Evolutionary conservation across 2,329 filamentous ascomycete species (phyloP).

Genomic region (Thelonectria discophora): DNA sequence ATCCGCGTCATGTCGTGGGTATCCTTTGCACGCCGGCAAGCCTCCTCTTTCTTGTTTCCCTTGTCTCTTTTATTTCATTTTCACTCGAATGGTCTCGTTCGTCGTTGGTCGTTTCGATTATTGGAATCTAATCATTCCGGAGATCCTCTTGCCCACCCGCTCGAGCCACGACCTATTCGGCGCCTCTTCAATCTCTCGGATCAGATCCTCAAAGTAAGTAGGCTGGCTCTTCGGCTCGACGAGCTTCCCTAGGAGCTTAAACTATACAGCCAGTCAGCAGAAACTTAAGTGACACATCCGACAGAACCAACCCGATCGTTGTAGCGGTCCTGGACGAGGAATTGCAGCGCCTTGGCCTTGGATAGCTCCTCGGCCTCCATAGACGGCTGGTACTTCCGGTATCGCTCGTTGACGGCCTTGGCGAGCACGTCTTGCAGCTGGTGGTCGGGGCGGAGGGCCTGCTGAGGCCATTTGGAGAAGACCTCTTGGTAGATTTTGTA

Average conservation of each 20-base stretch:
- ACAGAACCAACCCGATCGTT: slow-evolving; percentile 58
- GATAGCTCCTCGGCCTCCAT: slow-evolving; percentile 60
- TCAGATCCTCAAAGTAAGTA: slow-evolving; percentile 68
- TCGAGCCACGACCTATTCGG: slow-evolving; percentile 65
- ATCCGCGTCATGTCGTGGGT: slow-evolving; percentile 30
- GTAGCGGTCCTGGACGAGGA: slow-evolving; percentile 68
- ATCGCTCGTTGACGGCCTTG: slow-evolving; percentile 49
- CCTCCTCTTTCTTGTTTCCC: slow-evolving; percentile 6
- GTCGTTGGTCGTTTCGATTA: slow-evolving; percentile 44
- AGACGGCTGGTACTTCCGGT: slow-evolving; percentile 43
- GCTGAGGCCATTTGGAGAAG: slow-evolving; percentile 68
- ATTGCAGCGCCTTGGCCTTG: slow-evolving; percentile 68
- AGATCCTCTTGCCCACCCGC: slow-evolving; percentile 62
- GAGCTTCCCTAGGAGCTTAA: slow-evolving; percentile 57
- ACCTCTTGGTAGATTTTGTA: slow-evolving; percentile 50
- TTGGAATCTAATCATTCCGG: slow-evolving; percentile 67
- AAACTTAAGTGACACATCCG: neutral
- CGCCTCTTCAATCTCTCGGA: slow-evolving; percentile 70
- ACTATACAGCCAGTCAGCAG: slow-evolving; percentile 40
- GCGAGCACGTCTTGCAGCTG: slow-evolving; percentile 67
- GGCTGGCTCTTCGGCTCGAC: slow-evolving; percentile 70
- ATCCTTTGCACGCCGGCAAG: slow-evolving; percentile 30
- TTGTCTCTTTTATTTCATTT: neutral
- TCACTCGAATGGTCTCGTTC: neutral
- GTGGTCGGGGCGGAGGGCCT: slow-evolving; percentile 68